Evolutionary conservation across 305 asterid species (phyloP), one percentile per base, ranked within the genome.

Genomic region (Fraxinus greggii): DNA sequence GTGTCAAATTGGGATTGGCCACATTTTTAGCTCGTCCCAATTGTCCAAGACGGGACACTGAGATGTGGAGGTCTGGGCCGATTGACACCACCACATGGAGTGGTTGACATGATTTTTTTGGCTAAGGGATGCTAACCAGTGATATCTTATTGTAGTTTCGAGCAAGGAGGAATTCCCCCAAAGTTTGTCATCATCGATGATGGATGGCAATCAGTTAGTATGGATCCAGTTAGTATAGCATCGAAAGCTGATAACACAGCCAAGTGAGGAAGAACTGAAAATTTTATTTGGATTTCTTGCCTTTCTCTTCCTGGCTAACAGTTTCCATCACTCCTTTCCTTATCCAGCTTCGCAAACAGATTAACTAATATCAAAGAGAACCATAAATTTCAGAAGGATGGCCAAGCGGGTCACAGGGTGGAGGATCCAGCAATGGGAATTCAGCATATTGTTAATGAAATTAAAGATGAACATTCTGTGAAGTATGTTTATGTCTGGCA

Each of bases 401-500:
- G 95, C 42, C 87, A 85, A 84, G 94, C 90, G 79, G 93, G 96
- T 61, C 86, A 88, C 82, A 86, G 87, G 79, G 84, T 92, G 31
- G 91, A 87, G 80, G 92, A 91, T 84, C 94, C 93, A 69, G 75
- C 92, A 48, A 81, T 78, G 90, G 97, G 97, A 79, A 90, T 93
- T 76, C 82, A 72, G 10, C 94, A 93, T 85, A 87, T 91, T 76
- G 92, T 95, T 42, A 23, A 89, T 24, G 92, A 91, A 77, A 86
- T 92, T 38, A 95, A 93, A 86, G 93, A 92, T 33, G 84, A 87
- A 67, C 91, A 95, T 40, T 84, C 85, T 29, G 89, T 93, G 73
- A 95, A 95, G 94, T 93, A 90, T 83, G 98, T 90, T 38, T 95
- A 92, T 6, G 89, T 92, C 23, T 95, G 99, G 99, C 99, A 95